Evolutionary conservation across 1,284 basidiomycete genomes (phyloP), one percentile per base, ranked within the genome.

Genomic region (Cystobasidium slooffiae): DNA sequence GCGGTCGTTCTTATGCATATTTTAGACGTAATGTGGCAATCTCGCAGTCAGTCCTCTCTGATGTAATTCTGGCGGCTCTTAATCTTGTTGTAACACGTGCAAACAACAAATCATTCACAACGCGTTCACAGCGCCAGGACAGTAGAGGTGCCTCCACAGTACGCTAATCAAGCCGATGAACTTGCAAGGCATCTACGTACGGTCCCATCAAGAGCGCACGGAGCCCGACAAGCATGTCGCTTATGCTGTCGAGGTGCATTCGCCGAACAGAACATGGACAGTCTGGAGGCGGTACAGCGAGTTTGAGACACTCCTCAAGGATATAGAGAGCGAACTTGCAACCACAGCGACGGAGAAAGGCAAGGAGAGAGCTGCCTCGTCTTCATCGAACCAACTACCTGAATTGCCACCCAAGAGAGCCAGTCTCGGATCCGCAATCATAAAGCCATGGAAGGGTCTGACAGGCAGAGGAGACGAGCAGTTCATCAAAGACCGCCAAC

Each of bases 271-370:
- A 44, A 74, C 72, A 61, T 74, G 72, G 72, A 74, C 72, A 37
- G 65, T 74, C 64, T 74, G 72, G 72, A 53, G 72, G 49, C 43
- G 72, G 46, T 74, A 74, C 58, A 74, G 72, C 72, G 72, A 74
- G 58, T 74, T 74, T 59, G 72, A 74, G 56, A 24, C 20, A 44
- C 65, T 74, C 4, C 16, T 52, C 55, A 74, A 68, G 46, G 72
- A 74, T n/a, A 67, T 74, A 18, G 70, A 73, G 62, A 22, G 39
- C 20, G 63, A 73, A 31, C 51, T 73, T 5, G 51, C 55, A 8
- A 16, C 20, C 16, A 22, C 55, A 47, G 43, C 52, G 12, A 18
- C 49, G 6, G 66, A 68, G 22, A 68, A 68, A 39, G 66, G 66
- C 70, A 65, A 56, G n/a, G 63, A 51, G 47, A 46, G 49, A 65